Base-by-base conservation (phyloP, 768 basidiomycete genomes). In the Naganishia vaughanmartiniae region DNA sequence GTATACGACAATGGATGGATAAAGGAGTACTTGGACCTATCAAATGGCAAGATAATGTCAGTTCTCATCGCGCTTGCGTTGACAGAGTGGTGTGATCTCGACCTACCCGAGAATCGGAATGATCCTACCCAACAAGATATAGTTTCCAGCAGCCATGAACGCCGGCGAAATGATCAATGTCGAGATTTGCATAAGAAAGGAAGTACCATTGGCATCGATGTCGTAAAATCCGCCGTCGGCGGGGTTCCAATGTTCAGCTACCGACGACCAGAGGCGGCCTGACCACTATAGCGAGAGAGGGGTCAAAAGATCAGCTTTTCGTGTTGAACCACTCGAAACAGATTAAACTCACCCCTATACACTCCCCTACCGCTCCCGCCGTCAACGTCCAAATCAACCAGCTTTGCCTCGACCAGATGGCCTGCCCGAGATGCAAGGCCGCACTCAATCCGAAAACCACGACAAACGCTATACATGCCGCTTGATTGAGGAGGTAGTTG, bases 111-210 rank as follows among this genome's bases (percentile, higher is more conserved):
- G 65, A 30, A 55, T 39, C 15, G 56, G 65, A 39, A 65, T 69
- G n/a, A 74, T 67, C 60, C 69, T 12, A 26, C 87, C 86, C 14
- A 89, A 81, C 24, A 87, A 84, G 51, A 87, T 82, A 76, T 89
- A 89, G 73, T 85, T 86, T 15, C 87, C 86, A 0, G 87, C 87
- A 21, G 76, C 75, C 71, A 77, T 78, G 28, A 86, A 87, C 0
- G 86, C 86, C 1, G 87, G 87, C 0, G 84, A 84, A 51, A 88
- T 78, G 74, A 89, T 87, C 2, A 86, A 85, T 9, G 80, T 79
- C 6, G 80, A 79, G n/a, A 87, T 85, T 76, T 87, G 72, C 39
- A 31, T 34, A 42, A 56, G 4, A 45, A 54, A 58, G 28, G n/a
- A 48, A 24, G 48, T 67, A 36, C 34, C 34, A 12, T 36, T 36